These are phyloP conservation scores for Melampsora larici-populina DNA, from an alignment of 1,284 basidiomycete species.

Conservation along the genomic window DNA sequence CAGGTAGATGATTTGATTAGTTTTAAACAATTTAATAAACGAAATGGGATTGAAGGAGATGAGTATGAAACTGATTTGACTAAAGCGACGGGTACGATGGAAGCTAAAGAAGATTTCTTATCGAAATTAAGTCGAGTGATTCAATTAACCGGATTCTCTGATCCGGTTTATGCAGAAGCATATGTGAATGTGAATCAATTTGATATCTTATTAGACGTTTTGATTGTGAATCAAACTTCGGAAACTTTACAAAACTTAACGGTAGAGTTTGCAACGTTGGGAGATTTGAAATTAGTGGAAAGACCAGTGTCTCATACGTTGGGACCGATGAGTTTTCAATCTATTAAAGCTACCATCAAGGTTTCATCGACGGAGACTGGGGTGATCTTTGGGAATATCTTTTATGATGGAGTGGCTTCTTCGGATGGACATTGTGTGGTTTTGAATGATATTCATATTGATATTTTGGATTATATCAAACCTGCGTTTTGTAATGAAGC, in stretches of 20 bases:
- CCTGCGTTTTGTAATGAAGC: constrained; percentile 93
- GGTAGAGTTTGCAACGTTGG: constrained; percentile 94
- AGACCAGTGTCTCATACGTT: constrained; percentile 88
- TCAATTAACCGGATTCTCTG: constrained; percentile 96
- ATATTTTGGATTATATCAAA: constrained; percentile 99
- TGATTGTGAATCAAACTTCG: constrained; percentile 92
- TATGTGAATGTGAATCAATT: constrained; percentile 98
- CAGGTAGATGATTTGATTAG: constrained; percentile 89
- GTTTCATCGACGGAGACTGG: constrained; percentile 96
- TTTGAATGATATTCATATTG: constrained; percentile 94
- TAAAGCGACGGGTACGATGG: constrained; percentile 79
- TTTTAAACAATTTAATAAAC: constrained; percentile 94
- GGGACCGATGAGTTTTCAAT: constrained; percentile 94
- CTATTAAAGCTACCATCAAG: constrained; percentile 98
- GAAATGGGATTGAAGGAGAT: constrained; percentile 65
- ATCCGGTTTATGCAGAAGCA: constrained; percentile 96
- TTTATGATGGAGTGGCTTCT: constrained; percentile 88
- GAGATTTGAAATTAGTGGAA: constrained; percentile 96
- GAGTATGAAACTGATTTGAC: constrained; percentile 85
- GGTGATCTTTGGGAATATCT: constrained; percentile 95
- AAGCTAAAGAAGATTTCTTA: constrained; percentile 85
- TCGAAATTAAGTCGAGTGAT: constrained; percentile 92
- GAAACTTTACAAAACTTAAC: constrained; percentile 95
- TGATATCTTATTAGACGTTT: constrained; percentile 93
- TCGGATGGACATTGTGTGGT: constrained; percentile 74